Base-by-base conservation (phyloP, 257 asterid species). In the Striga asiatica region DNA sequence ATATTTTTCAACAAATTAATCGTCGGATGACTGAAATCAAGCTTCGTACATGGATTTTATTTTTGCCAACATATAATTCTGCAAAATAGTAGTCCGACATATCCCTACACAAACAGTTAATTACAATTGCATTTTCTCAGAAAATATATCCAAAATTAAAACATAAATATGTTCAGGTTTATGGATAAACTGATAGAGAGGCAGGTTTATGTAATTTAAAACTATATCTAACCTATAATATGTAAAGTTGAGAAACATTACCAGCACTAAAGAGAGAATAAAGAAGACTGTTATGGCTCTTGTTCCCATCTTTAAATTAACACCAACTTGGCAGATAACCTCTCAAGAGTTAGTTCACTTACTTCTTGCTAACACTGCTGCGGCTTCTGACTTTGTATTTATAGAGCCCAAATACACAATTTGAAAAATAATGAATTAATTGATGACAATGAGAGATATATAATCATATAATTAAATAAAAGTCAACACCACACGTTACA, bases 331-430 rank as follows among this genome's bases (percentile, higher is more conserved):
- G 29, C 37, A 34, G 13, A n/a, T n/a, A n/a, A n/a, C n/a, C n/a
- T n/a, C n/a, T n/a, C 13, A 1, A 3, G 9, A 3, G 5, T 1
- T 17, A 7, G 0, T 46, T 46, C 6, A 18, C 10, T 45, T 35
- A 10, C 46, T 24, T 12, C 6, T 6, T 38, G 12, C 0, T 47
- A 51, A 66, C 72, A 65, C 65, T 74, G 50, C 65, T 74, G 50
- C 69, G 54, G 57, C 60, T 47, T 66, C 76, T 71, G 76, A 71
- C 84, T 71, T 66, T 3, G 53, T 78, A 78, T 74, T 64, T 78
- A 74, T 74, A 78, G 69, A 48, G 3, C 3, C 11, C 43, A 0
- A n/a, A n/a, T n/a, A n/a, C n/a, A n/a, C n/a, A n/a, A n/a, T n/a
- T 35, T 35, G 12, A 9, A 16, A 4, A 35, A 35, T 34, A 35